Evolutionary conservation across 2,329 filamentous ascomycete genomes (phyloP).

Genomic region (Aspergillus udagawae): DNA sequence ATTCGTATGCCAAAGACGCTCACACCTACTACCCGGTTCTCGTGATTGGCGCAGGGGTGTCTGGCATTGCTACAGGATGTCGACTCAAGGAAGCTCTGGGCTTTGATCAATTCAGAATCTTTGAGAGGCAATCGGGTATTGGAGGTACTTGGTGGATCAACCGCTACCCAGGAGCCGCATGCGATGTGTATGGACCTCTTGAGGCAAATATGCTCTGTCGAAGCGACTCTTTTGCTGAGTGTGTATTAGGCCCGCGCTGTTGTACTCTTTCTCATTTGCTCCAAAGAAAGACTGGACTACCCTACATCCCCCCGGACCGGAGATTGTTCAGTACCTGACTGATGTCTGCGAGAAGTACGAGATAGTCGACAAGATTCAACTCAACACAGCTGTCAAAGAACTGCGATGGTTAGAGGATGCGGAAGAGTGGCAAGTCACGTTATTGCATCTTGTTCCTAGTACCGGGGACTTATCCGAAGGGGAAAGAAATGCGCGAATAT

Average conservation of each 20-base stretch:
- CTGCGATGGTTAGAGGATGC: slow-evolving; percentile 52
- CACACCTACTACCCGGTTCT: slow-evolving; percentile 49
- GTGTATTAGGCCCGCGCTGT: slow-evolving; percentile 46
- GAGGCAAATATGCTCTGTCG: not conserved
- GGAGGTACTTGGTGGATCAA: slow-evolving; percentile 65
- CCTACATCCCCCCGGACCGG: slow-evolving; percentile 46
- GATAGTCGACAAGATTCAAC: slow-evolving; percentile 55
- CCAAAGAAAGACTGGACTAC: slow-evolving; percentile 51
- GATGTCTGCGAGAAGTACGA: slow-evolving; percentile 51
- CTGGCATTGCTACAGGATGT: slow-evolving; percentile 59
- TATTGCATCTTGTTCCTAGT: slow-evolving; percentile 50
- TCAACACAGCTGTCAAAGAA: slow-evolving; percentile 54
- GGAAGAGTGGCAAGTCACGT: slow-evolving; percentile 52
- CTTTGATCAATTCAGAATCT: slow-evolving; percentile 58
- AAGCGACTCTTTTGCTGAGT: not conserved
- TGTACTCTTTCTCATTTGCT: slow-evolving; percentile 56
- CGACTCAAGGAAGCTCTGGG: slow-evolving; percentile 55
- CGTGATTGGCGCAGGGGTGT: slow-evolving; percentile 60
- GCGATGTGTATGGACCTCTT: slow-evolving; percentile 46
- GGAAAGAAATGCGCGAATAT: slow-evolving; percentile 43
- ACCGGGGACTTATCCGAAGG: slow-evolving; percentile 50
- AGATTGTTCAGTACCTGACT: slow-evolving; percentile 51
- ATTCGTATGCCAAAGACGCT: slow-evolving; percentile 34
- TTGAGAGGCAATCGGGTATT: slow-evolving; percentile 54
- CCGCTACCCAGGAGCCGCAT: slow-evolving; percentile 57